Percentiles rank a stretch among this genome's conserved stretches.
Evolutionary conservation across 2,329 filamentous ascomycete genomes (phyloP).

Genomic region (Aspergillus aculeatinus): DNA sequence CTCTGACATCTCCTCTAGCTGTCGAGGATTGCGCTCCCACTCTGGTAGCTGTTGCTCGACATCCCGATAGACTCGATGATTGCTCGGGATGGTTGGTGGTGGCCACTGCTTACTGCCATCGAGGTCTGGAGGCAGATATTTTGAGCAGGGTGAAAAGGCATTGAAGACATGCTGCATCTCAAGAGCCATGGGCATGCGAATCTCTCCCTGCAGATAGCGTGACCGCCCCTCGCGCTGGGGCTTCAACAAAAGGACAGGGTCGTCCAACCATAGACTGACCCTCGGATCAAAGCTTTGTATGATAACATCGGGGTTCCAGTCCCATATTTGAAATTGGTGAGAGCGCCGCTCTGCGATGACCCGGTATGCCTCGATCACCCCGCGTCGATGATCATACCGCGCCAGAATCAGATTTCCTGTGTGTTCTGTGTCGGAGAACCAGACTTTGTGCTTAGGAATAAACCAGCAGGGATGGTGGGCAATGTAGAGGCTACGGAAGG

Average conservation of each 20-base stretch:
- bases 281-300: constrained; percentile 72
- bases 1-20: constrained; percentile 62
- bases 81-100: constrained; percentile 66
- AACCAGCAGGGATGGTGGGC: constrained; percentile 84
- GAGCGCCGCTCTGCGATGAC: constrained; percentile 64
- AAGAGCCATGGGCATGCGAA: constrained; percentile 56
- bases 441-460: constrained; percentile 73
- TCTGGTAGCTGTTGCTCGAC: constrained; percentile 46
- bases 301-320: constrained; percentile 62
- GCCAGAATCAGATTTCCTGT: constrained; percentile 72
- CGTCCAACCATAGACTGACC: constrained; percentile 71
- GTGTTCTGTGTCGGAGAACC: constrained; percentile 75
- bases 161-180: constrained; percentile 58
- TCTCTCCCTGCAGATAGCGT: constrained; percentile 40
- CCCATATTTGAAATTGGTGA: constrained; percentile 62
- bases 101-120: constrained; percentile 69
- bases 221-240: constrained; percentile 23
- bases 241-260: constrained; percentile 64
- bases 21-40: constrained; percentile 50
- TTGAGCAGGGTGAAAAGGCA: constrained; percentile 65
- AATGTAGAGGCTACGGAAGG: constrained; percentile 70
- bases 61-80: constrained; percentile 56
- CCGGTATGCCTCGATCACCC: constrained; percentile 77
- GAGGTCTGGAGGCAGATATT: constrained; percentile 41
- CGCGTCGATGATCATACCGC: constrained; percentile 71